Evolutionary conservation across 2,329 filamentous ascomycete genomes (phyloP).

Genomic region (Phaeoacremonium minimum): DNA sequence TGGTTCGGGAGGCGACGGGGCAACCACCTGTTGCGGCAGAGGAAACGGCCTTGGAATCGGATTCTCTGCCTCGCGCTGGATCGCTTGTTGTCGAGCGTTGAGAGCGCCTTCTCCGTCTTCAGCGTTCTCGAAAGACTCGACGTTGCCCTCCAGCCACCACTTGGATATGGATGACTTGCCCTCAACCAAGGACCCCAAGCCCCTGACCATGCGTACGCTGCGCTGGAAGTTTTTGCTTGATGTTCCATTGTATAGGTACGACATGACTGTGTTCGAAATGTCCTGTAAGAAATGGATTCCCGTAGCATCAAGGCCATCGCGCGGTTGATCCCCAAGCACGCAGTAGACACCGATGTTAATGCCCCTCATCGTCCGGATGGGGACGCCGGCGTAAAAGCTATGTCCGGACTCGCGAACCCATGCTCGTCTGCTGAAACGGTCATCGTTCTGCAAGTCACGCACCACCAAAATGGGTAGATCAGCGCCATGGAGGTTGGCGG

Average conservation of each 20-base stretch:
- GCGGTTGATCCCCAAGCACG: constrained; percentile 1
- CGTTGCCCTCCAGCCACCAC: background rate
- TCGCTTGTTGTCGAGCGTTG: no score
- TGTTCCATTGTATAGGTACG: constrained; percentile 18
- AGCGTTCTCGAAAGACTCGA: background rate
- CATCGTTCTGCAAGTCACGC: constrained; percentile 5
- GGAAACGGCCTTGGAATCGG: background rate
- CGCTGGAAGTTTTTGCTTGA: constrained; percentile 14
- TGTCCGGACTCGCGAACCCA: background rate
- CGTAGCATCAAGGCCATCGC: constrained; percentile 6
- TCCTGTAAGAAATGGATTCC: constrained; percentile 14
- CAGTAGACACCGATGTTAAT: constrained; percentile 7
- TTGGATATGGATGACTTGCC: constrained; percentile 4
- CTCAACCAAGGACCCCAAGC: constrained; percentile 16
- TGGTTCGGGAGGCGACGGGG: background rate
- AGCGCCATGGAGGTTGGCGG: background rate
- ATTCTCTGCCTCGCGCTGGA: background rate
- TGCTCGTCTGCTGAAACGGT: constrained; percentile 1
- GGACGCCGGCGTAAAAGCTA: constrained; percentile 9
- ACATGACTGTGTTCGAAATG: constrained; percentile 16
- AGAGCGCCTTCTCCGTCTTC: background rate
- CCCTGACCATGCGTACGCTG: constrained; percentile 17
- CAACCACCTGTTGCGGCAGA: no score
- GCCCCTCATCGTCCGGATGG: constrained; percentile 5
- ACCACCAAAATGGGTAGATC: constrained; percentile 5